Evolutionary conservation across 371 early-diverging fungal species (phyloP), one percentile per base, ranked within the genome.

Genomic region (Mucor sp.): DNA sequence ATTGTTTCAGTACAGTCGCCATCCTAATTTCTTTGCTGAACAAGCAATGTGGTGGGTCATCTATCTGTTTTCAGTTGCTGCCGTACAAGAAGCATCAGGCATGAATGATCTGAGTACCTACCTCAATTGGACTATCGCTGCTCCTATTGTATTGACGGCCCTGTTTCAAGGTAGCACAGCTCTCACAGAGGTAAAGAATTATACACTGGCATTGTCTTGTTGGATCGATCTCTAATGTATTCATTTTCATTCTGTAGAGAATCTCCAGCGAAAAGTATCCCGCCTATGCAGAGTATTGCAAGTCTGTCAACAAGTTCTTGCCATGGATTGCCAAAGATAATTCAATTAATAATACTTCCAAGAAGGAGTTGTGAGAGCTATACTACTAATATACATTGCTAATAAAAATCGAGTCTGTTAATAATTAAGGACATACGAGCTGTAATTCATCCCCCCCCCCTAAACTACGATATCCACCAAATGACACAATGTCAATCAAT

Each of bases 21-120:
- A 96, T 68, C 91, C 95, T 58, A 95, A 95, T 76, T 92, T 91
- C 73, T 88, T 93, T 70, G 89, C 88, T 65, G 96, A 96, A 68
- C 83, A 86, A 63, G 63, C 74, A 14, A 79, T 89, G 60, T 93
- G 93, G 92, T 83, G 85, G 77, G 66, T 76, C 5, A 63, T 94
- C 23, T 88, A 89, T 41, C 56, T 89, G 25, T 94, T 89, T 65
- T 87, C 89, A 4, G 76, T 90, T 4, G 75, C 82, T 2, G 79
- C 89, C 14, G 53, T 71, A 6, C 70, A 69, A 32, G 65, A 73
- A 35, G 67, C 47, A 15, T 43, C 58, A 8, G 48, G 32, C 32
- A 27, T 27, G 35, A 56, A 1, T 62, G 62, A 59, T 19, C 32
- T 60, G 7, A 25, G 62, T 4, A 67, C 70, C 19, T 85, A 67